Evolutionary conservation across 2,329 filamentous ascomycete species (phyloP).

Genomic region (Aspergillus nomiae): DNA sequence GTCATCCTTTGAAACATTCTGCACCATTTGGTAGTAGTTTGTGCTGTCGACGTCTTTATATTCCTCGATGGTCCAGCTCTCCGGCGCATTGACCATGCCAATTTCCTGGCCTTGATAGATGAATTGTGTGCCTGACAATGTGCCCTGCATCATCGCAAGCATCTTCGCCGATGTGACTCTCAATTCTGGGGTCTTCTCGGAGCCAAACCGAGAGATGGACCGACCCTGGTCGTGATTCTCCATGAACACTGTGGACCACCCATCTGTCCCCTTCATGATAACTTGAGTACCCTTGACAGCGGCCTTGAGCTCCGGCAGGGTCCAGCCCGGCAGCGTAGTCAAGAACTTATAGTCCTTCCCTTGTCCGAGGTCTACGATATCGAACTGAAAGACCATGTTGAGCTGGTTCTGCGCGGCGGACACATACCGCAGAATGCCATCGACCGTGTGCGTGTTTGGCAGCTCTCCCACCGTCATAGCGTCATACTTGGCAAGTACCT

Average conservation of each 20-base stretch:
- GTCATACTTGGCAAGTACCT: constrained; percentile 56
- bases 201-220: constrained; percentile 57
- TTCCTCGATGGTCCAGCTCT: constrained; percentile 61
- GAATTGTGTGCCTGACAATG: constrained; percentile 64
- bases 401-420: constrained; percentile 60
- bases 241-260: constrained; percentile 66
- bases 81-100: constrained; percentile 65
- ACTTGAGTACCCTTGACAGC: constrained; percentile 59
- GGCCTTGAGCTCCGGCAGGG: constrained; percentile 53
- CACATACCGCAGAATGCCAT: constrained; percentile 57
- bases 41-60: constrained; percentile 68
- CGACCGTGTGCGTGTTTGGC: constrained; percentile 56
- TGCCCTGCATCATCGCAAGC: constrained; percentile 57
- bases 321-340: constrained; percentile 53
- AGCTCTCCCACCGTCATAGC: constrained; percentile 64
- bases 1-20: constrained; percentile 35
- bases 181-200: constrained; percentile 54
- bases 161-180: constrained; percentile 59
- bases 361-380: constrained; percentile 63
- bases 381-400: constrained; percentile 74
- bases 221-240: constrained; percentile 69
- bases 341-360: constrained; percentile 51
- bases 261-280: constrained; percentile 59
- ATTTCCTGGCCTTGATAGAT: constrained; percentile 70
- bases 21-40: constrained; percentile 57